Evolutionary conservation across 257 asterid genomes (phyloP).

Genomic region (Prunella vulgaris): DNA sequence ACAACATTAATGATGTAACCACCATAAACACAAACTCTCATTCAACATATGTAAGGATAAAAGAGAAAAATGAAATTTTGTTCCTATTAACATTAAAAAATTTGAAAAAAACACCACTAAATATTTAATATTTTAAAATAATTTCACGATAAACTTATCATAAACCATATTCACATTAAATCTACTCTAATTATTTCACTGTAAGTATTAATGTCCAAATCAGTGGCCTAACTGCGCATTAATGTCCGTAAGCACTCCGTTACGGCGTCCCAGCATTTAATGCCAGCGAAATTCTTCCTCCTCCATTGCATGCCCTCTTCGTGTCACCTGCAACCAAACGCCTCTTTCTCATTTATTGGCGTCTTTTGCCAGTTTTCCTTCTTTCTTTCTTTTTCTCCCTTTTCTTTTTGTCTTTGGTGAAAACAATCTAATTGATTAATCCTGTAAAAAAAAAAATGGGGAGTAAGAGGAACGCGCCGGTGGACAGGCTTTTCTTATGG

Average conservation of each 20-base stretch:
- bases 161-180: no score
- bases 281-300: constrained; percentile 10
- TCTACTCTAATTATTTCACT: no score
- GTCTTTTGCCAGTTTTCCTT: neutral
- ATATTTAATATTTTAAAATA: no score
- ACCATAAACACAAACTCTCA: no score
- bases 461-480: constrained; percentile 54
- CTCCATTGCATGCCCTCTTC: constrained; percentile 37
- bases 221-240: constrained; percentile 26
- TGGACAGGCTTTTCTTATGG: constrained; percentile 61
- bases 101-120: no score
- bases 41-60: no score
- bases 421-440: no score
- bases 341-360: neutral
- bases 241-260: constrained; percentile 8
- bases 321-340: constrained; percentile 26
- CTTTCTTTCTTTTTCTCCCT: no score
- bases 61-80: no score
- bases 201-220: neutral
- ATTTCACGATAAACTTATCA: no score
- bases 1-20: no score
- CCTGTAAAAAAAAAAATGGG: constrained; percentile 47
- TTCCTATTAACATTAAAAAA: no score
- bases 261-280: constrained; percentile 18
- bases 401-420: neutral